These are phyloP conservation scores for Colletotrichum gigasporum DNA, from an alignment of 2,329 filamentous ascomycete species.

Conservation along the genomic window DNA sequence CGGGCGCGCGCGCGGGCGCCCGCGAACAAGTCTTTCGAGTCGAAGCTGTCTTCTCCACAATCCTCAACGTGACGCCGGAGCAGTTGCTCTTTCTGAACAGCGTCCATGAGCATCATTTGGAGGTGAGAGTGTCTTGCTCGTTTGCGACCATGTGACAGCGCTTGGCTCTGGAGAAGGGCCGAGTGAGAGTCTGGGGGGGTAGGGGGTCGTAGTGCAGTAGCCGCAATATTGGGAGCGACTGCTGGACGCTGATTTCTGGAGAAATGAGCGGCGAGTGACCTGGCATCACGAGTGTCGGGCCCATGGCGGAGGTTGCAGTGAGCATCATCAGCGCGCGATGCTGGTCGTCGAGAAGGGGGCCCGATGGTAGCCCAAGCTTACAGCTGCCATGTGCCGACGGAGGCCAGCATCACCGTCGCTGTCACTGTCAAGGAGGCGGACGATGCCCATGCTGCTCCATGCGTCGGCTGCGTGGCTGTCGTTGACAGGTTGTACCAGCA, in stretches of 20 bases:
- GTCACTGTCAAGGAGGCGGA: neutral
- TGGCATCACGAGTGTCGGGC: constrained; percentile 6
- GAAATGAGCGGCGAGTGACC: neutral
- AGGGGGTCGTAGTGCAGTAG: constrained; percentile 26
- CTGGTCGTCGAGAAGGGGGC: neutral
- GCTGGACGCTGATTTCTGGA: neutral
- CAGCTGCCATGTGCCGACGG: too few species aligned
- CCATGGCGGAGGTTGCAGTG: constrained; percentile 8
- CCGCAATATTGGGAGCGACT: neutral
- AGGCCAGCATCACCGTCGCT: too few species aligned
- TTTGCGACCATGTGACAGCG: constrained; percentile 17
- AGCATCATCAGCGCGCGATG: neutral
- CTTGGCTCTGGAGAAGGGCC: constrained; percentile 28
- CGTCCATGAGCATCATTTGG: neutral
- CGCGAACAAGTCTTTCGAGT: neutral
- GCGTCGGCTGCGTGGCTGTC: constrained; percentile 4
- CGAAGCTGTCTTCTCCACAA: constrained; percentile 1
- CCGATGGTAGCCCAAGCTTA: constrained; percentile 14
- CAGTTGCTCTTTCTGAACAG: neutral
- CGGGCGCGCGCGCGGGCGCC: neutral
- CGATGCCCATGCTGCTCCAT: neutral
- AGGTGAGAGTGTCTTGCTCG: neutral
- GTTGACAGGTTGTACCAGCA: constrained; percentile 24
- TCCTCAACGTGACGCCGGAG: neutral
- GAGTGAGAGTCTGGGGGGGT: constrained; percentile 3